Evolutionary conservation across 306 rosid genomes (phyloP).

Genomic region (Lupinus albus): DNA sequence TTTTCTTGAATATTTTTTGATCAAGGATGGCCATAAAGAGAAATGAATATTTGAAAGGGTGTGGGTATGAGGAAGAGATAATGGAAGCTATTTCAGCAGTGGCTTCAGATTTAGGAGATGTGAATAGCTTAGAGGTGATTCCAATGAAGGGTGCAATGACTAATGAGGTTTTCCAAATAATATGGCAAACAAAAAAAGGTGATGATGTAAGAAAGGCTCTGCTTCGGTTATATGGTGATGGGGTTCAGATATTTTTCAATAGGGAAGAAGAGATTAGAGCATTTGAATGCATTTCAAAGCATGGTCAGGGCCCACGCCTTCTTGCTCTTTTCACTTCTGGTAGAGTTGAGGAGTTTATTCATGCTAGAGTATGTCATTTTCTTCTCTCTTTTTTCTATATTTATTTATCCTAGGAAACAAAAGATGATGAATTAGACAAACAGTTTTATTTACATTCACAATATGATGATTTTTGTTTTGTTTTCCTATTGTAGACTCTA

Average conservation of each 20-base stretch:
- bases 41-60: conserved; percentile 56
- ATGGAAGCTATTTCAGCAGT: conserved; percentile 60
- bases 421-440: background rate
- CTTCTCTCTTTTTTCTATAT: background rate
- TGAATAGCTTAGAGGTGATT: conserved; percentile 57
- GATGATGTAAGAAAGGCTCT: conserved; percentile 57
- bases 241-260: conserved; percentile 77
- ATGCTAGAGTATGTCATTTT: conserved; percentile 71
- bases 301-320: conserved; percentile 92
- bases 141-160: conserved; percentile 95
- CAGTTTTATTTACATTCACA: background rate
- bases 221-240: conserved; percentile 84
- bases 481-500: conserved; percentile 64
- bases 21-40: conserved; percentile 62
- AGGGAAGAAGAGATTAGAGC: conserved; percentile 79
- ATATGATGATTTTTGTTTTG: background rate
- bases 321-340: conserved; percentile 76
- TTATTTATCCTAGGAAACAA: background rate
- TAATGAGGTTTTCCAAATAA: conserved; percentile 77
- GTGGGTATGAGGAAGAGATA: conserved; percentile 64
- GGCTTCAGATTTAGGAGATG: conserved; percentile 82
- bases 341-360: conserved; percentile 92
- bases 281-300: conserved; percentile 73
- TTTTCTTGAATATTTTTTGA: background rate
- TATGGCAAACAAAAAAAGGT: conserved; percentile 62